Evolutionary conservation across 2,329 filamentous ascomycete species (phyloP), one percentile per base, ranked within the genome.

Genomic region (Ophiostoma ulmi): DNA sequence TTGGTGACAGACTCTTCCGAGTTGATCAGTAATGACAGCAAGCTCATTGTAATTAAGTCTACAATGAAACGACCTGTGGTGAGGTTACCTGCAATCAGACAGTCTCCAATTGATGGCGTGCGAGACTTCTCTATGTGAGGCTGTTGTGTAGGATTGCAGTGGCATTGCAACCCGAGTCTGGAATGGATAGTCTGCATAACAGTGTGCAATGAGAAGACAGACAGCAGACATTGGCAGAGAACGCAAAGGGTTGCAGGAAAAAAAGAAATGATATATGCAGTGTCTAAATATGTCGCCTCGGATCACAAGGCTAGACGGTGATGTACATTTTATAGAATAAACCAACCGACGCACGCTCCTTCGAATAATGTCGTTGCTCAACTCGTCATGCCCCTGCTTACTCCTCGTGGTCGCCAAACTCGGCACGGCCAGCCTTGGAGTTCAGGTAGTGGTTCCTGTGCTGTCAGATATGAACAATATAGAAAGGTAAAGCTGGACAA

Each of bases 381-480:
- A 31, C 22, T 70, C 48, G 44, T 61, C 61, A 38, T 31, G 35
- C 8, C n/a, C 11, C 31, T 26, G 36, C 67, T 67, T 72, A 72
- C 70, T 74, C 70, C 69, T 75, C 74, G 4, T 44, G 31, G 3
- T 67, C 68, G n/a, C 44, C 80, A 74, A 82, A 82, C 82, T 85
- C 83, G 72, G 83, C 83, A 76, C 89, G 89, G 69, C 91, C 91
- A 70, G 85, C 83, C 87, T 93, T 93, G 76, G 90, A 92, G 86
- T 93, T 92, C 77, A 92, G 84, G 83, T 91, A 93, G 79, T 93
- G 85, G 83, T 93, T 93, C 82, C 91, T 93, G 67, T 39, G 35
- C 6, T 41, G 71, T 70, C 31, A 72, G 69, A 31, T 22, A 26
- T 38, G 38, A 8, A 1, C n/a, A 36, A 11, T 13, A 22, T 22